These are phyloP conservation scores for Daedaleopsis sinensis DNA, from an alignment of 768 basidiomycete genomes.

Conservation along the genomic window DNA sequence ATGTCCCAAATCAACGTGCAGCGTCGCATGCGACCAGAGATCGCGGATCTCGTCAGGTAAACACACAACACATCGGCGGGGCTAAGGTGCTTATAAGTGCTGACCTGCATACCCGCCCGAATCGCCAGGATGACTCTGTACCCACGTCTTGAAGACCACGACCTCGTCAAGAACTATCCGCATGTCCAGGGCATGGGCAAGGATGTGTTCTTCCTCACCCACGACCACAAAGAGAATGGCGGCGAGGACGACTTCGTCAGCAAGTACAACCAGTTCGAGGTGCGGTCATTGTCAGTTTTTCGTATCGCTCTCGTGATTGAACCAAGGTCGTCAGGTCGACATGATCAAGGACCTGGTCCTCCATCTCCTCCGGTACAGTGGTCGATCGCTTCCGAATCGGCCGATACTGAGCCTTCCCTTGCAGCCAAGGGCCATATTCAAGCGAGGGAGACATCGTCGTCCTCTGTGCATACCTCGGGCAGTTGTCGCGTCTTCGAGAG, in stretches of 20 bases:
- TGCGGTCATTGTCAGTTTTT: constrained; percentile 21
- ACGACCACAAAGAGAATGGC: constrained; percentile 60
- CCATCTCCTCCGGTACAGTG: constrained; percentile 44
- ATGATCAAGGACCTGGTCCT: constrained; percentile 57
- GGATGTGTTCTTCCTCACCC: constrained; percentile 70
- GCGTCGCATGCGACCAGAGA: constrained; percentile 73
- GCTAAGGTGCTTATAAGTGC: background rate
- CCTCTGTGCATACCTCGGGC: constrained; percentile 55
- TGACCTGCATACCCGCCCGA: background rate
- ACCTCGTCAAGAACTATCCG: constrained; percentile 51
- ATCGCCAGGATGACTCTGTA: constrained; percentile 59
- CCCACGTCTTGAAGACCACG: constrained; percentile 59
- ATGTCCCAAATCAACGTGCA: constrained; percentile 78
- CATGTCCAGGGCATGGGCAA: constrained; percentile 63
- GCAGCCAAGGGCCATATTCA: constrained; percentile 50
- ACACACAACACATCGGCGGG: constrained; percentile 7
- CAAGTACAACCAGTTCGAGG: constrained; percentile 72
- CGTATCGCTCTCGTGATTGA: background rate
- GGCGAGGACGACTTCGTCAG: constrained; percentile 61
- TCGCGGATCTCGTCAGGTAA: constrained; percentile 63
- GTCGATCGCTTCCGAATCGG: too few relatives aligned
- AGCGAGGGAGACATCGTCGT: constrained; percentile 54
- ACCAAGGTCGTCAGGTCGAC: constrained; percentile 25
- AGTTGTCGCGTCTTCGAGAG: constrained; percentile 46
- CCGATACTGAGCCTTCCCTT: background rate